These are phyloP conservation scores for Colletotrichum acutatum DNA, from an alignment of 2,329 filamentous ascomycete genomes.

Conservation along the genomic window DNA sequence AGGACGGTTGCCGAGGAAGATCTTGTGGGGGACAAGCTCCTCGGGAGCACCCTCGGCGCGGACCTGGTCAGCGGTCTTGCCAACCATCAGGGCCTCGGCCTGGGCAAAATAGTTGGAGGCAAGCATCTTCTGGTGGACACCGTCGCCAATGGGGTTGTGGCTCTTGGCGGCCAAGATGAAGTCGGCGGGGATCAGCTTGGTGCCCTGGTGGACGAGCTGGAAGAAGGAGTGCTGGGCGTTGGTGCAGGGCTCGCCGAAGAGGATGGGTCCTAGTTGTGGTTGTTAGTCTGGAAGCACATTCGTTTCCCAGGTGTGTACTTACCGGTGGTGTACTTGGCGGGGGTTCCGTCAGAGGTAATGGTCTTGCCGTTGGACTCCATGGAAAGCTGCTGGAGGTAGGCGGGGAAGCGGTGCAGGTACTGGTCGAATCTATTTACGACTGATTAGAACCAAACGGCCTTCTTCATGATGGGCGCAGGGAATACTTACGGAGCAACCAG, in stretches of 20 bases:
- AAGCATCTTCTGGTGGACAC: constrained; percentile 96
- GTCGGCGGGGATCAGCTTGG: constrained; percentile 97
- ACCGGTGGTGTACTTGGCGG: constrained; percentile 96
- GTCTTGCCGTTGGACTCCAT: constrained; percentile 99
- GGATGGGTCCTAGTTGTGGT: constrained; percentile 71
- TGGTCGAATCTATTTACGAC: constrained; percentile 81
- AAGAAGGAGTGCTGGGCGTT: constrained; percentile 99
- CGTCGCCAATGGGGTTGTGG: constrained; percentile 93
- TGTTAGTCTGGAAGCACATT: constrained; percentile 2
- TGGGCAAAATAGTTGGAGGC: constrained; percentile 93
- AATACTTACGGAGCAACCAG: constrained; percentile 87
- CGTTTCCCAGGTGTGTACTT: constrained; percentile 34
- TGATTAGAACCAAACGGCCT: background rate
- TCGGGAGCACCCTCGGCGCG: constrained; percentile 79
- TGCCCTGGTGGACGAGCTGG: constrained; percentile 98
- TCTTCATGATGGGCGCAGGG: background rate
- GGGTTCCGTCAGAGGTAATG: constrained; percentile 86
- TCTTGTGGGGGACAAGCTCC: constrained; percentile 94
- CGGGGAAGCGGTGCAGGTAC: constrained; percentile 98
- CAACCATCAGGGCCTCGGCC: constrained; percentile 90
- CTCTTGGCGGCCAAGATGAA: constrained; percentile 97
- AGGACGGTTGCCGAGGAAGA: constrained; percentile 96
- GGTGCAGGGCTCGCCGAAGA: constrained; percentile 98
- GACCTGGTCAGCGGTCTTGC: constrained; percentile 85
- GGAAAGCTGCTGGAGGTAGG: constrained; percentile 97